Conservation (phyloP, 768 basidiomycete species). For the Neoboletus magnificus region DNA sequence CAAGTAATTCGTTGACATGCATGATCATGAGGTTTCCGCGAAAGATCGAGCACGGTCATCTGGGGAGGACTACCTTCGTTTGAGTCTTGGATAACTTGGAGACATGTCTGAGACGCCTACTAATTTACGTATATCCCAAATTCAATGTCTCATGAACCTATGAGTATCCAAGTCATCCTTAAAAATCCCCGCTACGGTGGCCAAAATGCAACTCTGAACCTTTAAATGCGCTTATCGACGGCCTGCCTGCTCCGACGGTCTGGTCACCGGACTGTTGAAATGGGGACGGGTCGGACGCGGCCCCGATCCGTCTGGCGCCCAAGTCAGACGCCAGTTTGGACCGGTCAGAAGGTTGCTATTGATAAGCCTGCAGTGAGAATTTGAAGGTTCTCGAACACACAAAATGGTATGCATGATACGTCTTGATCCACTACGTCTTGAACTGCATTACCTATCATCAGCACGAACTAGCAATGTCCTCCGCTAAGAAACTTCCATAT, state of each 20-base stretch:
- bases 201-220: too few species aligned
- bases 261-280: not conserved
- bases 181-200: too few species aligned
- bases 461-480: conserved; percentile 15
- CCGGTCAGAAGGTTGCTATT: conserved; percentile 1
- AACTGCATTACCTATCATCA: not conserved
- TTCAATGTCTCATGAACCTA: too few species aligned
- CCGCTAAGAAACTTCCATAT: conserved; percentile 29
- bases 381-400: not conserved
- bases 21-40: too few species aligned
- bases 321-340: conserved; percentile 1
- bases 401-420: not conserved
- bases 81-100: too few species aligned
- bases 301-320: not conserved
- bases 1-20: too few species aligned
- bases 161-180: too few species aligned
- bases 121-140: too few species aligned
- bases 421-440: not conserved
- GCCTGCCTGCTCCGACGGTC: not conserved
- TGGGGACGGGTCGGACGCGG: not conserved
- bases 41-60: too few species aligned
- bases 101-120: too few species aligned
- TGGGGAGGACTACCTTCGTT: too few species aligned
- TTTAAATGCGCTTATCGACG: not conserved
- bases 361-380: conserved; percentile 21